phyloP scores from a whole-genome alignment of 495 filamentous ascomycete species.

The Penicilliopsis zonata region DNA sequence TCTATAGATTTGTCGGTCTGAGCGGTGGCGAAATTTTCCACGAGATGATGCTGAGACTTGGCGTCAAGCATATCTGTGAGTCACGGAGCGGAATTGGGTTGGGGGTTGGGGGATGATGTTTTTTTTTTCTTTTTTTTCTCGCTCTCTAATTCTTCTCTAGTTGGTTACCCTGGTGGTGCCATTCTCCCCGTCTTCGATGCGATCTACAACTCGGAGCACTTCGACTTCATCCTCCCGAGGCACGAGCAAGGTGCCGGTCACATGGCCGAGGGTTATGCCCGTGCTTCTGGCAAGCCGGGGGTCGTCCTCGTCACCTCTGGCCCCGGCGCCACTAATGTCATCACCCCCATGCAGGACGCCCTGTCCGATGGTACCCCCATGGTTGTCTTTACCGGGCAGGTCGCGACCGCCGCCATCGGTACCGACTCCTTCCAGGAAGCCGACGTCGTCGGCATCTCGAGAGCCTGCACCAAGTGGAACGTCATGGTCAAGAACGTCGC shows the following conservation, averaged over 20 bases:
- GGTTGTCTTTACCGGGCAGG: conserved; percentile 52
- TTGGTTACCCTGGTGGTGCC: conserved; percentile 36
- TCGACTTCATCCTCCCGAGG: conserved; percentile 48
- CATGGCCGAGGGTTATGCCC: conserved; percentile 55
- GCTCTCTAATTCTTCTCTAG: no score
- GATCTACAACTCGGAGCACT: conserved; percentile 49
- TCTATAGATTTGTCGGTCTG: conserved; percentile 74
- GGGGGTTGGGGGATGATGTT: background rate
- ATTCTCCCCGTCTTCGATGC: conserved; percentile 47
- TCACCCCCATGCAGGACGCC: conserved; percentile 52
- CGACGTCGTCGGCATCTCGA: conserved; percentile 48
- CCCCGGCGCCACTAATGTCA: conserved; percentile 51
- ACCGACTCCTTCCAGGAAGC: conserved; percentile 54
- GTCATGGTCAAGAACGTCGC: conserved; percentile 49
- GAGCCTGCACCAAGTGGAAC: conserved; percentile 57
- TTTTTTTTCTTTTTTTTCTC: background rate
- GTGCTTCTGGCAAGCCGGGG: conserved; percentile 45
- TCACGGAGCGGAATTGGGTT: conserved; percentile 14
- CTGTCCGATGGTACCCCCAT: conserved; percentile 50
- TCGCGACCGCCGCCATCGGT: conserved; percentile 41
- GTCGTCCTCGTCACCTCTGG: conserved; percentile 54
- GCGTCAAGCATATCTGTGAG: conserved; percentile 84
- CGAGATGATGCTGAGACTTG: conserved; percentile 94
- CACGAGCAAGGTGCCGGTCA: conserved; percentile 57
- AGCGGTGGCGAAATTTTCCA: conserved; percentile 96